A percentile compares a stretch with the other conserved stretches of the same genome.
Conservation (phyloP, 441 rosid species). For the Daphne laureola region DNA sequence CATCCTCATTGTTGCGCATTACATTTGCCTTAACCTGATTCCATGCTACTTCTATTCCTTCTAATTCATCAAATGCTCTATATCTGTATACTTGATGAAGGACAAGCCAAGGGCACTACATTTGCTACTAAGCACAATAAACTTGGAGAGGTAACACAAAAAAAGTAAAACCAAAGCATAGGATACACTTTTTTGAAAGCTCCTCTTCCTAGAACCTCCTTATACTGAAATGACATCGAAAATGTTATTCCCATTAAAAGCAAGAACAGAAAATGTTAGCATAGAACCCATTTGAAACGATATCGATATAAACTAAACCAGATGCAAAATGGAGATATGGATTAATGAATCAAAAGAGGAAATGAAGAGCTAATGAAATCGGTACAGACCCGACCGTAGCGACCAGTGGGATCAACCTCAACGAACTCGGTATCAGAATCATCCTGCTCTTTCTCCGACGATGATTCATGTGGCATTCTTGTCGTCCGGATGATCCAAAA, state of each 20-base stretch:
- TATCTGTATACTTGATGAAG: constrained; percentile 47
- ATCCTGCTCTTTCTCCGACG: constrained; percentile 50
- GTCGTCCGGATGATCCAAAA: not conserved
- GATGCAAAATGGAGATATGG: not conserved
- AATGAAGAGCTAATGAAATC: not conserved
- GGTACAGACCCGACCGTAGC: constrained; percentile 84
- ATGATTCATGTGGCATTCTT: constrained; percentile 44
- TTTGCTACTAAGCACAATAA: constrained; percentile 9
- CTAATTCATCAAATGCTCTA: constrained; percentile 57
- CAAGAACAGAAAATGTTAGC: constrained; percentile 7
- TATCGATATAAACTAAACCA: constrained; percentile 7
- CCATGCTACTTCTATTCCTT: constrained; percentile 76
- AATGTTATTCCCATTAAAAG: constrained; percentile 6
- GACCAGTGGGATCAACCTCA: constrained; percentile 86
- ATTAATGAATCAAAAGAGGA: not conserved
- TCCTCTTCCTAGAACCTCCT: constrained; percentile 62
- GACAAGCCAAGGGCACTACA: constrained; percentile 13
- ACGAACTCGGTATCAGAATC: constrained; percentile 65
- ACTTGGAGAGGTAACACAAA: constrained; percentile 9
- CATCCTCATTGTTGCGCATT: constrained; percentile 41
- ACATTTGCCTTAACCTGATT: constrained; percentile 51
- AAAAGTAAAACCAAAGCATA: constrained; percentile 35
- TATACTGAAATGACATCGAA: constrained; percentile 33
- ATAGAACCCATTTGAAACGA: not conserved
- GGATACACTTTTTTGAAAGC: constrained; percentile 79